Conservation (phyloP, 805 yeast species). For the Lipomyces yamadae region DNA sequence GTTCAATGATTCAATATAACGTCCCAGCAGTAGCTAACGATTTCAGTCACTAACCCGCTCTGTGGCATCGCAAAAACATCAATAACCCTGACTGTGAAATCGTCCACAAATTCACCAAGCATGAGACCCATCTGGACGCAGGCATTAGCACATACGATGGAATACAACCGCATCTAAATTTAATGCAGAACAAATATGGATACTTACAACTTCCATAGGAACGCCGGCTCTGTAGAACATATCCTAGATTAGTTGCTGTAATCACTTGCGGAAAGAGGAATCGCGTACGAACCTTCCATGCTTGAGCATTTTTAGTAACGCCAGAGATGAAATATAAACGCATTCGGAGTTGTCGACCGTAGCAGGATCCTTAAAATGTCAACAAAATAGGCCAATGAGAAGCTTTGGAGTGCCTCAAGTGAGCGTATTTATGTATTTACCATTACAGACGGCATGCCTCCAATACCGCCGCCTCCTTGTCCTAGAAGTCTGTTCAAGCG, state of each 20-base stretch:
- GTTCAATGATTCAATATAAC: slow-evolving; percentile 10
- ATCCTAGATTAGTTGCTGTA: slow-evolving; percentile 51
- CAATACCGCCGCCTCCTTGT: slow-evolving; percentile 22
- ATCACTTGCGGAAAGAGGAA: slow-evolving; percentile 47
- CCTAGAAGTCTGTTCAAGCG: slow-evolving; percentile 34
- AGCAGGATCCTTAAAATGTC: slow-evolving; percentile 33
- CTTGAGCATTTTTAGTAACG: slow-evolving; percentile 92
- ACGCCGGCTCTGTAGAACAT: slow-evolving; percentile 51
- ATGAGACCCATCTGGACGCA: slow-evolving; percentile 81
- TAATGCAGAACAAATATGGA: neutral
- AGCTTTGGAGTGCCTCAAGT: neutral
- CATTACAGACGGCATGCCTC: slow-evolving; percentile 30
- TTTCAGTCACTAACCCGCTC: slow-evolving; percentile 49
- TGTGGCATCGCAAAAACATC: slow-evolving; percentile 99
- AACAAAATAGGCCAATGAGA: neutral
- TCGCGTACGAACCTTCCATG: slow-evolving; percentile 68
- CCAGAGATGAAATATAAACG: slow-evolving; percentile 93
- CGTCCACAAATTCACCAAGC: slow-evolving; percentile 98
- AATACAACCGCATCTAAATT: slow-evolving; percentile 65
- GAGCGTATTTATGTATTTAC: neutral
- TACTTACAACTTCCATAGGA: slow-evolving; percentile 66
- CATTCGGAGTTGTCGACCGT: slow-evolving; percentile 85
- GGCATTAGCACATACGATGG: neutral
- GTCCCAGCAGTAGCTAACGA: no score
- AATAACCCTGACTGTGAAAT: slow-evolving; percentile 93